Evolutionary conservation across 345 rosid genomes (phyloP).

Genomic region (Eucalyptus shirleyi): DNA sequence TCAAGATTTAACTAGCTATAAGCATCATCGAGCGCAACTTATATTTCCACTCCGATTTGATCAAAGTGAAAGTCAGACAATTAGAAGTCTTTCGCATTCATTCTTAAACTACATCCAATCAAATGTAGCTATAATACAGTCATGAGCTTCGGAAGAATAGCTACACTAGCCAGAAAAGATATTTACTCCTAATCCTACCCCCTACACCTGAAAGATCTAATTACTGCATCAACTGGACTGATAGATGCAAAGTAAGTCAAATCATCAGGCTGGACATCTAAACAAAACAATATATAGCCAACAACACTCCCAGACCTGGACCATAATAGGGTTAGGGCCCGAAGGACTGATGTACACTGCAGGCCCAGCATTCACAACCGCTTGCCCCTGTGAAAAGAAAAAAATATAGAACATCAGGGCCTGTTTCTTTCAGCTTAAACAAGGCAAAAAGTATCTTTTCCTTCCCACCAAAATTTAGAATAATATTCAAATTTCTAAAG

Average conservation of each 20-base stretch:
- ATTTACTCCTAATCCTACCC: not conserved
- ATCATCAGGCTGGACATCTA: not conserved
- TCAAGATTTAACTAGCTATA: not conserved
- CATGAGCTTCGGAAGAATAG: not conserved
- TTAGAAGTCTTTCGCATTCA: not conserved
- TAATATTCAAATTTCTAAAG: not conserved
- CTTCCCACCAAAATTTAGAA: not conserved
- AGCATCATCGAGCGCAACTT: not conserved
- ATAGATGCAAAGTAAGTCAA: not conserved
- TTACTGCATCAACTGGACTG: not conserved
- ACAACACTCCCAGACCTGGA: conserved; percentile 38
- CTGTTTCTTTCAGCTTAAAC: not conserved
- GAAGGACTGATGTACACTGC: conserved; percentile 85
- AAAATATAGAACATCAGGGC: not conserved
- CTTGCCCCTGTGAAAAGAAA: conserved; percentile 38
- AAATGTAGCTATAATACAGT: not conserved
- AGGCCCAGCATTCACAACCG: conserved; percentile 83
- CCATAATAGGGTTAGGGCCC: conserved; percentile 97
- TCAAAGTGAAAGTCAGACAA: not conserved
- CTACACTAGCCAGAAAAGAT: not conserved
- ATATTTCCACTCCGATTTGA: not conserved
- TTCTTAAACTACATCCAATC: not conserved
- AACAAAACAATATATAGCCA: not conserved
- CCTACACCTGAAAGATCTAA: not conserved
- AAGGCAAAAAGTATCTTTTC: not conserved